Percentiles rank a stretch among this genome's conserved stretches.
Evolutionary conservation across 2,329 filamentous ascomycete genomes (phyloP).

Genomic region (Exserohilum turcica): DNA sequence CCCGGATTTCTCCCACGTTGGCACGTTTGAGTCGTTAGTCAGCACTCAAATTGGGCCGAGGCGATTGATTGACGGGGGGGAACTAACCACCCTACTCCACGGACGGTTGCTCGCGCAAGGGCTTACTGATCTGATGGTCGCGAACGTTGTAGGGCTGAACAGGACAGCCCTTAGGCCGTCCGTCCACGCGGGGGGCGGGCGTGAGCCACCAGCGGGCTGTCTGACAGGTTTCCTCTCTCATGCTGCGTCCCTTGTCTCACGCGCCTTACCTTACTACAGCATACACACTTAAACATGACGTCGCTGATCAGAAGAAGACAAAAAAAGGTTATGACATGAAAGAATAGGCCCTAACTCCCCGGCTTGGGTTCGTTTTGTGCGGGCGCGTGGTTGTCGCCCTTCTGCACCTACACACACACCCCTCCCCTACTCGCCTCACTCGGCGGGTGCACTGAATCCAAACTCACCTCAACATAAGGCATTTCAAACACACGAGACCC

Average conservation of each 20-base stretch:
- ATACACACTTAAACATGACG: background rate
- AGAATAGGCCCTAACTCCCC: too few relatives aligned
- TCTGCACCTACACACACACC: too few relatives aligned
- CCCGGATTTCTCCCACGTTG: constrained; percentile 21
- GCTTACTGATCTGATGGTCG: constrained; percentile 32
- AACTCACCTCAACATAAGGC: background rate
- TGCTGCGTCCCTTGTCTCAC: background rate
- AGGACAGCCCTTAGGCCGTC: background rate
- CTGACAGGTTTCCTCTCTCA: constrained; percentile 1
- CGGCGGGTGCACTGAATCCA: background rate
- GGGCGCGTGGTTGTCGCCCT: background rate
- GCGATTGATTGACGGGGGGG: constrained; percentile 6
- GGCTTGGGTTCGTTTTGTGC: too few relatives aligned
- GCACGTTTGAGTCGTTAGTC: constrained; percentile 14
- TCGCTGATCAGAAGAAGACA: background rate
- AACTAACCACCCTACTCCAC: constrained; percentile 13
- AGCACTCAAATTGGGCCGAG: constrained; percentile 31
- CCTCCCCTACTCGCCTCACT: too few relatives aligned
- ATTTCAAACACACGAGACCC: constrained; percentile 1
- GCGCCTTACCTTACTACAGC: background rate
- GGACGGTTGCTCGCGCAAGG: constrained; percentile 33
- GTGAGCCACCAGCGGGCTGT: background rate
- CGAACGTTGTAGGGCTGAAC: constrained; percentile 7
- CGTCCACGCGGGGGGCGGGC: constrained; percentile 1
- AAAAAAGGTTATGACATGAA: too few relatives aligned